Base-by-base conservation (phyloP, 768 basidiomycete genomes). In the Amanita fuliginea region DNA sequence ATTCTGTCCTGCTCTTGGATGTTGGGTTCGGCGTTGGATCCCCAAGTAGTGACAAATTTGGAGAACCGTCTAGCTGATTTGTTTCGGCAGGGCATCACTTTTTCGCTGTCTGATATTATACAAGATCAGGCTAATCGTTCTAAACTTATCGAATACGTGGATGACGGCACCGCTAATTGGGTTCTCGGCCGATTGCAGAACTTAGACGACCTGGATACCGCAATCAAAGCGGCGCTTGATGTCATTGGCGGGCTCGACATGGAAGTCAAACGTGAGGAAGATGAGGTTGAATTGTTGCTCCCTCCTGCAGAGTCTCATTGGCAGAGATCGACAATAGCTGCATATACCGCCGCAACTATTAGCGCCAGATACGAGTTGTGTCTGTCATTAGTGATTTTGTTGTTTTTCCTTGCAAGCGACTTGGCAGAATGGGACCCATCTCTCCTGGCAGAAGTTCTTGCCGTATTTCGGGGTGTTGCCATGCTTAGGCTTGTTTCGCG, bases 351-450 rank as follows among this genome's bases (percentile, higher is more conserved):
- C 13, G 75, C 73, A 45, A 74, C 84, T 3, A 68, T 86, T 41
- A 72, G 80, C 53, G 86, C 83, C 10, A 75, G 89, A 61, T 88
- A 90, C 60, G 84, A 88, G 47, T 70, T 90, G 28, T 78, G 78
- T 52, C 68, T 86, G 18, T 73, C 78, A 9, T 65, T 91, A 40
- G 65, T 86, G 45, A 72, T 74, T 19, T 63, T 89, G 22, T 70
- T 90, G 14, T 81, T 87, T 60, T 86, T 87, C 68, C 68, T 86
- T 45, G 72, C 78, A 6, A 78, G 81, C 21, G 76, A 80, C 34
- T 64, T 83, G n/a, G 65, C 67, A 32, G 64, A 69, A 30, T 84
- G 83, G 80, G 78, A 83, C 58, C 76, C 78, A 14, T 67, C 78
- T 18, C 58, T 86, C 22, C 62, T 86, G 42, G 80, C 78, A 7